Evolutionary conservation across 176 grass and related monocot species (phyloP), one percentile per base, ranked within the genome.

Genomic region (Puccinellia tenuiflora): DNA sequence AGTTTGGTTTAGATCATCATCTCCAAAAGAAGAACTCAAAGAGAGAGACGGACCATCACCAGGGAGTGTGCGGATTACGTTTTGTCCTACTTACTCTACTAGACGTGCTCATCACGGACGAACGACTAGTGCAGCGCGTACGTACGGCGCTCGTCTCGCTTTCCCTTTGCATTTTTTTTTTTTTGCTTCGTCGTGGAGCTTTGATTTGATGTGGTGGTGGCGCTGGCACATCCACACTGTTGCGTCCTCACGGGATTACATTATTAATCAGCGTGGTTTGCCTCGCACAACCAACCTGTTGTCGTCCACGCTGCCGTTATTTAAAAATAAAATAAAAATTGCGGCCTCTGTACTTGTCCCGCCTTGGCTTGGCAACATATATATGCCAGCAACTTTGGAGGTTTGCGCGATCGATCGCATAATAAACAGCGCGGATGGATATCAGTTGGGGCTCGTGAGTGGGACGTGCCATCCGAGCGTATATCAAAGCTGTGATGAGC

Each of bases 391-490:
- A 15, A 52, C 6, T 47, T 55, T 34, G n/a, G 15, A 52, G 13
- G 81, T 21, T 64, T 28, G 81, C 40, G 40, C 35, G 35, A 38
- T 38, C 40, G 40, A 11, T 11, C 9, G 9, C 0, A 10, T 42
- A 42, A 42, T 42, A 42, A 42, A 42, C 40, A 42, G 11, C 9
- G 40, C 40, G 11, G 40, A 42, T 6, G 5, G 0, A 25, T 20
- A 11, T 7, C 20, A 47, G 42, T 18, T 37, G 29, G 47, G 72
- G 46, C 62, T 79, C 76, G 31, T 31, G 77, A 86, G 30, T 75
- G 48, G 24, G 85, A 86, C 84, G 43, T 65, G 77, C 42, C 68
- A 74, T 80, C 76, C 16, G 15, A 40, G 56, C 33, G 28, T 47
- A 45, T 45, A 43, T 57, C 42, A 64, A 75, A 4, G 15, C 22